Conservation (phyloP, 179 eudicot genomes). For the Nepenthes alata region DNA sequence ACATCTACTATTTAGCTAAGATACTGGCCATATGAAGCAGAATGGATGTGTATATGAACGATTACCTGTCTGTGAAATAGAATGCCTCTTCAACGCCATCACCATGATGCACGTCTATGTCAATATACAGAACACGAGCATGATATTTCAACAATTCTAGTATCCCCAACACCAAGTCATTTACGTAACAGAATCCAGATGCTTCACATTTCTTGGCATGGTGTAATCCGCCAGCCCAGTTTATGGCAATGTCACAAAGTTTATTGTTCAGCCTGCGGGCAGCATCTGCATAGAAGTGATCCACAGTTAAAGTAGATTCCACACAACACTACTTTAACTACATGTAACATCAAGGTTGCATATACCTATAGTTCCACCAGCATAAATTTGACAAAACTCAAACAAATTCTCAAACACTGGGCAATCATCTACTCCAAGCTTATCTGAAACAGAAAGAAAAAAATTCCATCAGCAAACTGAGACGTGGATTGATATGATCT, state of each 20-base stretch:
- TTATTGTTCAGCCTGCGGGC: slow-evolving; percentile 88
- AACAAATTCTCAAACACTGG: slow-evolving; percentile 90
- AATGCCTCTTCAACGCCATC: slow-evolving; percentile 99
- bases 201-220: slow-evolving; percentile 98
- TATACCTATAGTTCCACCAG: slow-evolving; percentile 97
- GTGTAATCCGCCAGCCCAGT: slow-evolving; percentile 99
- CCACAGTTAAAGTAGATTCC: slow-evolving; percentile 3
- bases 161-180: slow-evolving; percentile 91
- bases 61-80: slow-evolving; percentile 84
- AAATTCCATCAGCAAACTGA: too few relatives aligned
- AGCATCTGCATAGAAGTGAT: slow-evolving; percentile 54
- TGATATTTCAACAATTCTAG: slow-evolving; percentile 93
- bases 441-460: slow-evolving; percentile 33
- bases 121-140: slow-evolving; percentile 91
- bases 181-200: slow-evolving; percentile 94
- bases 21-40: background rate
- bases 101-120: slow-evolving; percentile 96
- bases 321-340: slow-evolving; percentile 1
- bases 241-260: slow-evolving; percentile 91
- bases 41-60: background rate
- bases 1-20: background rate
- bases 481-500: too few relatives aligned
- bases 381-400: slow-evolving; percentile 96
- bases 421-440: slow-evolving; percentile 82
- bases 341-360: slow-evolving; percentile 1